phyloP scores from a whole-genome alignment of 345 rosid species.

The Aethionema arabicum region DNA sequence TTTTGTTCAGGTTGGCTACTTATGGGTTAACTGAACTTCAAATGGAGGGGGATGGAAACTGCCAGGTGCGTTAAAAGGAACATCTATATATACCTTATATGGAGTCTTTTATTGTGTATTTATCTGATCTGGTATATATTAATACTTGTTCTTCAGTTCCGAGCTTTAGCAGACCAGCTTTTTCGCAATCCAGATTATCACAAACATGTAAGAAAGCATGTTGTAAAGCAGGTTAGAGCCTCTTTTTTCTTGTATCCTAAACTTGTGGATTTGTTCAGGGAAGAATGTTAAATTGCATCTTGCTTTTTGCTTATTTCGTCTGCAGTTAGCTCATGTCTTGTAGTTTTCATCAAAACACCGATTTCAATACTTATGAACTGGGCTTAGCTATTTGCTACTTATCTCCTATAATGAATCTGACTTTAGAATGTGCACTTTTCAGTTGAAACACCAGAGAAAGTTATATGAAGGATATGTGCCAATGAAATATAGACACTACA shows the following conservation, averaged over 20 bases:
- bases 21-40: constrained; percentile 83
- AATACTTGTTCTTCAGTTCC: constrained; percentile 53
- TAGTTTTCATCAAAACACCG: background rate
- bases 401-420: constrained; percentile 1
- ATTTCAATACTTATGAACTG: constrained; percentile 2
- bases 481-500: constrained; percentile 76
- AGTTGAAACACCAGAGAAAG: constrained; percentile 71
- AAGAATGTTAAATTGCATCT: constrained; percentile 11
- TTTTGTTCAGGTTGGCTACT: constrained; percentile 61
- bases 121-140: constrained; percentile 11
- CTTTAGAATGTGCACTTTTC: constrained; percentile 30
- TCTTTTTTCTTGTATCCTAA: constrained; percentile 21
- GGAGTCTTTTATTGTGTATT: constrained; percentile 1
- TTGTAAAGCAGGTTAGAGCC: constrained; percentile 71
- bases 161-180: constrained; percentile 93
- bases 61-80: constrained; percentile 57
- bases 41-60: constrained; percentile 95
- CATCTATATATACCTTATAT: constrained; percentile 4
- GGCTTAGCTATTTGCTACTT: background rate
- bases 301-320: constrained; percentile 1
- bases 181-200: constrained; percentile 80
- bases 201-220: constrained; percentile 71
- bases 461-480: constrained; percentile 87
- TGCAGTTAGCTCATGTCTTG: constrained; percentile 10
- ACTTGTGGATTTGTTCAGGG: background rate